phyloP scores from a whole-genome alignment of 1,284 basidiomycete species.

The Leccinum ponderosum region DNA sequence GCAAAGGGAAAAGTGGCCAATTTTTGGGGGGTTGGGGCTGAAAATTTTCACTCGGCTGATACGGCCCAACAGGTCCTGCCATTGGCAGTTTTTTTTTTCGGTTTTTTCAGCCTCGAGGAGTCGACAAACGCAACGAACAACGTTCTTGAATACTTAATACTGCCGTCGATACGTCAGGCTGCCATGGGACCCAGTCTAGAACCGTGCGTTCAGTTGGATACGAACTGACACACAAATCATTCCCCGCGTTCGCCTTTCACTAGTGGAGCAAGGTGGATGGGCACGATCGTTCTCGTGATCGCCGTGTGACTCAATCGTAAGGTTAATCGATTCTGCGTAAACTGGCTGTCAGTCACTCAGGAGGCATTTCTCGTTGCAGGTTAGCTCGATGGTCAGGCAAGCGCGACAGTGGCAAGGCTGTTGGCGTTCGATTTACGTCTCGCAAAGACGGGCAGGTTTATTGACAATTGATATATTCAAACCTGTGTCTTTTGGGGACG shows the following conservation, averaged over 20 bases:
- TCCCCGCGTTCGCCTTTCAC: constrained; percentile 1
- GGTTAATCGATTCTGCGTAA: constrained; percentile 11
- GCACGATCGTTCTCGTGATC: constrained; percentile 1
- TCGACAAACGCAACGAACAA: neutral
- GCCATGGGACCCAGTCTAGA: neutral
- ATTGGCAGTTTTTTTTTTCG: neutral
- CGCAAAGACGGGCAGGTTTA: constrained; percentile 3
- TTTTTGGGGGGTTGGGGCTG: neutral
- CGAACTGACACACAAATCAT: neutral
- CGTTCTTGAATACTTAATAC: neutral
- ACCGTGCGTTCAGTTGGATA: neutral
- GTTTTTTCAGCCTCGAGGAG: constrained; percentile 8
- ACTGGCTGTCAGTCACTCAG: constrained; percentile 8
- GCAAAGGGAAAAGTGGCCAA: constrained; percentile 18
- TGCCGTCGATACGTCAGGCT: neutral
- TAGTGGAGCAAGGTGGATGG: neutral
- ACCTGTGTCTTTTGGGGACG: constrained; percentile 3
- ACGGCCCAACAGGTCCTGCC: constrained; percentile 1
- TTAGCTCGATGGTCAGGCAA: neutral
- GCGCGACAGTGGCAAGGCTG: constrained; percentile 5
- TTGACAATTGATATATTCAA: constrained; percentile 11
- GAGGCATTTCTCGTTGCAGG: constrained; percentile 1
- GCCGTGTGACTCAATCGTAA: neutral
- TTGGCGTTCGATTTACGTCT: constrained; percentile 23
- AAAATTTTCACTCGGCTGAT: constrained; percentile 11